Base-by-base conservation (phyloP, 1,284 basidiomycete genomes). In the Meripilus lineatus region DNA sequence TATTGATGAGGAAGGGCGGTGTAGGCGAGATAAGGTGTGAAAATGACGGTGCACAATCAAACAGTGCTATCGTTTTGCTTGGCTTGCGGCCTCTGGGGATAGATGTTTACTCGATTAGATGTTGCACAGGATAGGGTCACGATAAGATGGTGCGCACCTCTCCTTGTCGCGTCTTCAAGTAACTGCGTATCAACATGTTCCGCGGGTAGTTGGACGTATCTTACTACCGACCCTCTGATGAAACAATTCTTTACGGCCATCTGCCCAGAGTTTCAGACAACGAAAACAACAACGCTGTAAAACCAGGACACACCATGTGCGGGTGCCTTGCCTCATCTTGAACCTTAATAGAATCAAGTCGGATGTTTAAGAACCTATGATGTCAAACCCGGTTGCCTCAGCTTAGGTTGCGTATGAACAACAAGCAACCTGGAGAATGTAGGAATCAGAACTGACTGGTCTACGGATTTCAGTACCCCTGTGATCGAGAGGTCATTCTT, bases 181-280 rank as follows among this genome's bases (percentile, higher is more conserved):
- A 99, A 67, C 55, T 96, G 93, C 4, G 93, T 97, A 66, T 99
- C 95, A 50, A 99, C 93, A 50, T 90, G 89, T 47, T 91, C 84
- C 17, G 91, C 81, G 3, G 93, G 91, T 46, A 99, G 75, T 62
- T 96, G 89, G 8, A 99, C 96, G 62, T 98, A 99, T 54, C 96
- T 84, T 30, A 99, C 94, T 11, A 99, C 96, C 2, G 93, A 97
- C 47, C 96, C 96, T 45, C 96, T 87, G 58, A 99, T 99, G 64
- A 99, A 99, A 61, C 93, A 95, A 63, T 97, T 99, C 71, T 95
- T 96, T 38, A 99, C 94, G 0, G 96, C 93, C 82, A 97, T 92
- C 95, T 99, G 58, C 39, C 50, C 28, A n/a, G n/a, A 30, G n/a
- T 10, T 30, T 30, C 28, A 30, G n/a, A 30, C 10, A 8, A 30